Conservation (phyloP, 2,329 filamentous ascomycete species). For the Calonectria multiphialidica region DNA sequence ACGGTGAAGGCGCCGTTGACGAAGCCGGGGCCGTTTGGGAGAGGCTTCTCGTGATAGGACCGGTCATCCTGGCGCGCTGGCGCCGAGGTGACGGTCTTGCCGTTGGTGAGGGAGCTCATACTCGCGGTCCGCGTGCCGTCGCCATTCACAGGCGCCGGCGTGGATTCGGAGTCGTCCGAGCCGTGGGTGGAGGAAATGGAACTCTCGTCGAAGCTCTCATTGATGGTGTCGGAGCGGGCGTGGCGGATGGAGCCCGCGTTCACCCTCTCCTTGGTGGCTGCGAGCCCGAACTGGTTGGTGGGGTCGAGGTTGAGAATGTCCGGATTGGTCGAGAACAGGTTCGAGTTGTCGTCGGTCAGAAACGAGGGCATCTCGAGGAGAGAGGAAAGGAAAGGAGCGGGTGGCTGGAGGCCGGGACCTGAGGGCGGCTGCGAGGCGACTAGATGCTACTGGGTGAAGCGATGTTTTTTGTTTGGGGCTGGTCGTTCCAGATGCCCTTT, state of each 20-base stretch:
- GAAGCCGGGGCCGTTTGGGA: constrained; percentile 45
- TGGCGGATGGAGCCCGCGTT: constrained; percentile 53
- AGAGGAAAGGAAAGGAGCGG: constrained; percentile 35
- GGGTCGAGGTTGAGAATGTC: constrained; percentile 60
- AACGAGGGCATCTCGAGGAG: constrained; percentile 67
- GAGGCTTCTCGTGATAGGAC: constrained; percentile 36
- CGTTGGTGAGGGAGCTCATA: constrained; percentile 71
- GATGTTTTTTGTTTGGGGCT: constrained; percentile 34
- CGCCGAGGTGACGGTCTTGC: constrained; percentile 55
- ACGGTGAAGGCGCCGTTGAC: constrained; percentile 20
- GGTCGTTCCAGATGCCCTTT: constrained; percentile 1
- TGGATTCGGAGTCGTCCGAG: constrained; percentile 63
- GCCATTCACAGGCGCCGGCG: constrained; percentile 58
- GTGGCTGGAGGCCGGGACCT: constrained; percentile 37
- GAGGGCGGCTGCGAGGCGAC: constrained; percentile 31
- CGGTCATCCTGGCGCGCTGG: constrained; percentile 43
- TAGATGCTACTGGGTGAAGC: constrained; percentile 41
- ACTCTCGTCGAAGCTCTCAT: constrained; percentile 67
- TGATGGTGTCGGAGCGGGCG: constrained; percentile 59
- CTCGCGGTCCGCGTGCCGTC: constrained; percentile 60
- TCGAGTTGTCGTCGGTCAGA: constrained; percentile 59
- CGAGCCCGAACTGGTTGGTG: constrained; percentile 52
- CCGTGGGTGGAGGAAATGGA: constrained; percentile 66
- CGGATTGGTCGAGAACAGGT: constrained; percentile 55
- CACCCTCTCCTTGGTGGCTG: constrained; percentile 48